Evolutionary conservation across 2,329 filamentous ascomycete species (phyloP), one percentile per base, ranked within the genome.

Genomic region (Exophiala alcalophila): DNA sequence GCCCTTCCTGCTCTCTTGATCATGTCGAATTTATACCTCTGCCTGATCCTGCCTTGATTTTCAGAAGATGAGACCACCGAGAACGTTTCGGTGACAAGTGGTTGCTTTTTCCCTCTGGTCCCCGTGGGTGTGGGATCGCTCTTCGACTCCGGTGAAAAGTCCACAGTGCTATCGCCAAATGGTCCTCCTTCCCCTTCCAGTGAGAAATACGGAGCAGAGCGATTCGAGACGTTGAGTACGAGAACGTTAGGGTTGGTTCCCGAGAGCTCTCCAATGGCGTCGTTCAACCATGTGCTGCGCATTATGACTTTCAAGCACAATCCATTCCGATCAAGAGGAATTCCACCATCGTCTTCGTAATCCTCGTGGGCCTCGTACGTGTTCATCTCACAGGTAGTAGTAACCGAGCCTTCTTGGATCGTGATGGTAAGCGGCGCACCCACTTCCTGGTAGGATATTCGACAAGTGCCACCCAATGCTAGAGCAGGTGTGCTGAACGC

Each of bases 241-340:
- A 95, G 71, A 26, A 80, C 77, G 4, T 79, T 78, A 0, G 88
- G 89, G n/a, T 76, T 80, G 18, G 89, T 84, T 1, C 73, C 73
- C 23, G 72, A 71, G 9, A 84, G 63, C 57, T 76, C 73, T 15
- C 59, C 63, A 31, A 76, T 68, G 32, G 73, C 71, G 52, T 75
- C 72, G 47, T 72, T 65, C 14, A 76, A 59, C 69, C 68, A 73
- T 40, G 66, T 60, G 24, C 68, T 69, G n/a, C 63, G 85, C 85
- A 96, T 95, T 61, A 98, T 97, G 47, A 95, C 88, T 63, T 97
- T 98, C 69, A 96, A 85, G 6, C 80, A 74, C 6, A 97, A 73
- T 38, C 82, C 78, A 36, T 88, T 78, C 21, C 89, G 80, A 58
- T 91, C 81, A 54, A 98, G 88, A 0, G 91, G 92, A 31, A 98